These are phyloP conservation scores for Rhododendron ovatum DNA, from an alignment of 148 eudicot genomes.

Conservation along the genomic window DNA sequence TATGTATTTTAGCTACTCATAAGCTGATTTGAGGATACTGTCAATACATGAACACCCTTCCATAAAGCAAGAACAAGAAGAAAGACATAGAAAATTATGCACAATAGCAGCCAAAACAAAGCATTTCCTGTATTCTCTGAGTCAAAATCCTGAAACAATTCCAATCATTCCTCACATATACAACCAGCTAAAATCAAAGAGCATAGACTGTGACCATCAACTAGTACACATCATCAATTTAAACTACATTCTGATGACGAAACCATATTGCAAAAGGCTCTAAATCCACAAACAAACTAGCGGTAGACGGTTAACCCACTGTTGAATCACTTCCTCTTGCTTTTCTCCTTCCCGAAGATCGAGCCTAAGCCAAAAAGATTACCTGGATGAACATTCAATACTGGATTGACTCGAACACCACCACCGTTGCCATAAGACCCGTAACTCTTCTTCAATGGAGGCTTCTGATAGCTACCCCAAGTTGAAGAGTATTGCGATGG, in stretches of 20 bases:
- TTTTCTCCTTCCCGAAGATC: slow-evolving; percentile 51
- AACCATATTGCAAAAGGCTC: not conserved
- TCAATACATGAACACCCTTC: no score
- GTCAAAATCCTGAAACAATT: not conserved
- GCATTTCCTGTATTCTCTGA: not conserved
- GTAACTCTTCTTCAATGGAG: slow-evolving; percentile 80
- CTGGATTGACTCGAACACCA: slow-evolving; percentile 43
- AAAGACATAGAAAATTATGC: not conserved
- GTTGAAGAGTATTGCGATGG: slow-evolving; percentile 7
- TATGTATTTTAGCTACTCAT: no score
- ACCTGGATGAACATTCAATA: slow-evolving; percentile 55
- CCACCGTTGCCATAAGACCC: slow-evolving; percentile 24
- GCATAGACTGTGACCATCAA: not conserved
- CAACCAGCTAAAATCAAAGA: not conserved
- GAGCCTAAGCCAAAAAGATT: slow-evolving; percentile 69
- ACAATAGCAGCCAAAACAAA: not conserved
- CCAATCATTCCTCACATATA: not conserved
- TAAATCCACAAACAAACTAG: not conserved
- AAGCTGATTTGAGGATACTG: no score
- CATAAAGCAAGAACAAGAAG: not conserved
- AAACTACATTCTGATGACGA: not conserved
- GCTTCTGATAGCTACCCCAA: slow-evolving; percentile 36
- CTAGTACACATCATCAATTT: not conserved
- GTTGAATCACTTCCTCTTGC: slow-evolving; percentile 31
- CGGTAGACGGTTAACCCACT: not conserved